phyloP scores from a whole-genome alignment of 306 rosid genomes.

The Comarum palustre region DNA sequence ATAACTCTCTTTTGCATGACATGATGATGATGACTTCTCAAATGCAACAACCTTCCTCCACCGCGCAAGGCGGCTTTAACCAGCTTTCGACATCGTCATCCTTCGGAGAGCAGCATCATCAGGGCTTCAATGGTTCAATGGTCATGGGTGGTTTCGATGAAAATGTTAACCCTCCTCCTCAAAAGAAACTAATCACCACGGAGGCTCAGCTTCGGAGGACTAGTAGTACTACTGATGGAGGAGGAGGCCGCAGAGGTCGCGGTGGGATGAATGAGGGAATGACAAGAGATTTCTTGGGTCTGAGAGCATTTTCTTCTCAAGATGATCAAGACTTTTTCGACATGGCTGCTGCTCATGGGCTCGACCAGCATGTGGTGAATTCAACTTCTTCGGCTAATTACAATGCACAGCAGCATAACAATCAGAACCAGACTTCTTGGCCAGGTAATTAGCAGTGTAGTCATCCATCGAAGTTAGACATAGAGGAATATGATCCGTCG shows the following conservation, averaged over 20 bases:
- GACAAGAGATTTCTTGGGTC: constrained; percentile 75
- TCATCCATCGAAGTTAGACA: background rate
- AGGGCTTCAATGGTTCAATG: constrained; percentile 31
- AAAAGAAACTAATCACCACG: background rate
- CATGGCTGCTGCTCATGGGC: constrained; percentile 32
- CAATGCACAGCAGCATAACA: constrained; percentile 30
- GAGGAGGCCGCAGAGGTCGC: background rate
- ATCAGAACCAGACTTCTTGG: constrained; percentile 51
- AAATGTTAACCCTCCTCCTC: background rate
- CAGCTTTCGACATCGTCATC: constrained; percentile 16
- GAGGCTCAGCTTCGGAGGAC: constrained; percentile 10
- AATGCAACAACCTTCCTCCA: background rate
- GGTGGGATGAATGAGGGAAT: constrained; percentile 31
- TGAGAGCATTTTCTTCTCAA: constrained; percentile 38
- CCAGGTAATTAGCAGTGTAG: constrained; percentile 25
- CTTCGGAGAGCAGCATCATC: constrained; percentile 31
- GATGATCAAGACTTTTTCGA: constrained; percentile 36
- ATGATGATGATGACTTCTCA: constrained; percentile 41
- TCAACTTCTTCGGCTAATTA: constrained; percentile 27
- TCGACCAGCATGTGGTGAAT: constrained; percentile 33
- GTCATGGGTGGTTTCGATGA: constrained; percentile 14
- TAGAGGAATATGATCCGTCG: background rate
- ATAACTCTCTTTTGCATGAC: constrained; percentile 39
- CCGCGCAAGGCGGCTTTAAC: constrained; percentile 25
- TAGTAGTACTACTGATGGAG: background rate